Evolutionary conservation across 495 filamentous ascomycete species (phyloP), one percentile per base, ranked within the genome.

Genomic region (Talaromyces adpressus): DNA sequence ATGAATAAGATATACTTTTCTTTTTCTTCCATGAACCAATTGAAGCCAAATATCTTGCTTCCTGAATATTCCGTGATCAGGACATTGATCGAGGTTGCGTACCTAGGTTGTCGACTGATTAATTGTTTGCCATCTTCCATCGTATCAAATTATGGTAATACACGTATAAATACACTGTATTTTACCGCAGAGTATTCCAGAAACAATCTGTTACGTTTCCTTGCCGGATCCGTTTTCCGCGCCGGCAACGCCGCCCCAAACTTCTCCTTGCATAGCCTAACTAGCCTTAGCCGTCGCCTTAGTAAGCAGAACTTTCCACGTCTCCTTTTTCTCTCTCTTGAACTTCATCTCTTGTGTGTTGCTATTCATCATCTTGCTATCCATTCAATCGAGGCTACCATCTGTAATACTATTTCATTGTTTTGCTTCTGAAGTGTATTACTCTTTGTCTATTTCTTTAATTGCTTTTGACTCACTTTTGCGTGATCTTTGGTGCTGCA

Each of bases 401-500:
- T 54, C 53, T 56, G 53, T 27, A 56, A 56, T 30, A 56, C 29
- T 25, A 56, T 56, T 56, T 56, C 45, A 49, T 49, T 49, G 6
- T 49, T 16, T 41, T 49, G 18, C 6, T 49, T 49, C 45, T 49
- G 45, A 49, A 49, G 16, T 49, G 45, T 49, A 49, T 49, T 49
- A 49, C 45, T 49, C n/a, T 9, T 49, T 49, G 45, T 49, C 45
- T 49, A 49, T 8, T 49, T 27, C 2, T 49, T 49, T 49, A 49
- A 49, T 49, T 49, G 22, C 53, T 56, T 25, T 27, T 56, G 11
- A 23, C 11, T 16, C 30, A 9, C 7, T 23, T 1, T 11, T 22
- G 14, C 32, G 32, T 27, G 23, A 56, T 11, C 6, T 30, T 41
- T 56, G n/a, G 45, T 20, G 16, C 45, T 49, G 45, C 5, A 22